phyloP scores from a whole-genome alignment of 2,329 filamentous ascomycete species.

The Nothophoma quercina region DNA sequence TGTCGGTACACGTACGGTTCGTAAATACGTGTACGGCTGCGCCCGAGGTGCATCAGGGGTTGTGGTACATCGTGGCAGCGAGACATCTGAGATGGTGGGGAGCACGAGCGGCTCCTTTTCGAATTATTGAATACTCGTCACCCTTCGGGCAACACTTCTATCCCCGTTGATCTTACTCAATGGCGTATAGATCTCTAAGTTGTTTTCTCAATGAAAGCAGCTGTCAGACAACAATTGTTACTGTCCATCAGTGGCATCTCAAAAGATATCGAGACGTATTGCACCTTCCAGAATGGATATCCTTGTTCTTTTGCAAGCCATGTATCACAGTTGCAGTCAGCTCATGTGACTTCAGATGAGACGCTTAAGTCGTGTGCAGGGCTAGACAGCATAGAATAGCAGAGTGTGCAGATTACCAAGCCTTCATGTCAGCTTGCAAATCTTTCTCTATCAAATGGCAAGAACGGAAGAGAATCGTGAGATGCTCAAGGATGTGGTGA shows the following conservation, averaged over 20 bases:
- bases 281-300: not conserved
- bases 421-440: not conserved
- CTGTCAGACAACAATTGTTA: too few relatives aligned
- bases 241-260: too few relatives aligned
- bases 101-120: not conserved
- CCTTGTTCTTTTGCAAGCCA: not conserved
- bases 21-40: not conserved
- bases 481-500: not conserved
- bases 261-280: too few relatives aligned
- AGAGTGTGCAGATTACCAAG: not conserved
- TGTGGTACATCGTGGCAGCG: slow-evolving; percentile 2
- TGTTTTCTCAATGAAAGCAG: too few relatives aligned
- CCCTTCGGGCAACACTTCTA: not conserved
- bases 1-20: not conserved
- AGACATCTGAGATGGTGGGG: not conserved
- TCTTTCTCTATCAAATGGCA: too few relatives aligned
- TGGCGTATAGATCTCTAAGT: too few relatives aligned
- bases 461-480: too few relatives aligned
- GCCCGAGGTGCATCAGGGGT: slow-evolving; percentile 10
- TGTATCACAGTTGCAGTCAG: not conserved
- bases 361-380: not conserved
- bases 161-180: not conserved
- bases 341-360: not conserved
- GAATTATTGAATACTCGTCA: not conserved
- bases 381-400: too few relatives aligned